Evolutionary conservation across 2,329 filamentous ascomycete genomes (phyloP), one percentile per base, ranked within the genome.

Genomic region (Aspergillus sp.): DNA sequence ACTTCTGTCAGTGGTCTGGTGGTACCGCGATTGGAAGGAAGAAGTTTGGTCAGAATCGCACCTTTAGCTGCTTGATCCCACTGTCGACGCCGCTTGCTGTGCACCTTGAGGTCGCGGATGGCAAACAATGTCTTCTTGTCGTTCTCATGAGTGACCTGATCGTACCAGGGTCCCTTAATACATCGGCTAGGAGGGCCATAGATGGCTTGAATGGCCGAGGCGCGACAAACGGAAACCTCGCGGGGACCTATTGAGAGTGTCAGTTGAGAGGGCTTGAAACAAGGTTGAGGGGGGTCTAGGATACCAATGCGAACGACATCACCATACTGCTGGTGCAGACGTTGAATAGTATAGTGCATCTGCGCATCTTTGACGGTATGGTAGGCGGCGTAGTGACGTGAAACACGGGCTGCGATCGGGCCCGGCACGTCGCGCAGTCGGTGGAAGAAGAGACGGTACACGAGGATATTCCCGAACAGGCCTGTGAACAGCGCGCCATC

Each of bases 261-360:
- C 28, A 32, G 23, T 47, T 3, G 25, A 8, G 15, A 9, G 9
- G 5, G 9, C 9, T 10, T 4, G 47, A 36, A 13, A 0, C 12
- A 36, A 13, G 39, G 12, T 8, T 12, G 13, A 2, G 2, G 32
- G 13, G 5, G 19, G 17, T 17, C 21, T 10, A 9, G 2, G 4
- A 7, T 38, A 56, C 74, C 74, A 7, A 69, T 74, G 10, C 74
- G 69, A 7, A 78, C 70, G 59, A 76, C 72, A 52, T 76, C 72
- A 5, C 75, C 75, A 61, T 76, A 76, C 32, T 68, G 58, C 1
- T 59, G 58, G 60, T 76, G 75, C 63, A 76, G 58, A 39, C 63
- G 64, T 4, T 62, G 67, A 4, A 76, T 36, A 47, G 74, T 69
- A 32, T 69, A 65, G 59, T 73, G 70, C 57, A 73, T 75, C 45